phyloP scores from a whole-genome alignment of 768 basidiomycete genomes.

The Psilocybe cubensis region DNA sequence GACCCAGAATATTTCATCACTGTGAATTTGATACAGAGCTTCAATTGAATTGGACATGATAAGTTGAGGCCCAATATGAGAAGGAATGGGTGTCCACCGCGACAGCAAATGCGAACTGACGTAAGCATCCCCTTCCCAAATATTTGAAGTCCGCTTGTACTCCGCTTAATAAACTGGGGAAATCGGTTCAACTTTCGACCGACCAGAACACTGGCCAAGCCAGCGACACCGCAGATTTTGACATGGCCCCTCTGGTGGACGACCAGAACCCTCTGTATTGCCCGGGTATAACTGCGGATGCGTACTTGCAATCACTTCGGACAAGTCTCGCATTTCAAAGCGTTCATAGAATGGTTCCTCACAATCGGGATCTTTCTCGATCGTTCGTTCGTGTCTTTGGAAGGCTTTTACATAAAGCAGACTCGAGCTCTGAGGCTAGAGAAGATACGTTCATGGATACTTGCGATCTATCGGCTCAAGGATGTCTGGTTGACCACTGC shows the following conservation, averaged over 20 bases:
- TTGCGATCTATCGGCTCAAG: constrained; percentile 13
- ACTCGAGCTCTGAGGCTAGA: constrained; percentile 17
- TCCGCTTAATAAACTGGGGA: no score
- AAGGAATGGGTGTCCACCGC: no score
- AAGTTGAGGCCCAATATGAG: no score
- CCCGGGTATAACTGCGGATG: constrained; percentile 48
- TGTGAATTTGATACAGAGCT: no score
- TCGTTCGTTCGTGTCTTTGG: constrained; percentile 40
- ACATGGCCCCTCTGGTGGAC: constrained; percentile 43
- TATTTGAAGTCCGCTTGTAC: no score
- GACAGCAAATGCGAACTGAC: no score
- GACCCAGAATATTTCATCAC: no score
- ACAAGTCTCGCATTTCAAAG: constrained; percentile 21
- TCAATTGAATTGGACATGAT: no score
- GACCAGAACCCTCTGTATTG: constrained; percentile 64
- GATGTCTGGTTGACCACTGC: constrained; percentile 11
- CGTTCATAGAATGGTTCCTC: constrained; percentile 15
- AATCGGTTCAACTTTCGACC: no score
- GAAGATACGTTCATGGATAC: constrained; percentile 10
- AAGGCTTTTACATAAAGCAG: constrained; percentile 22
- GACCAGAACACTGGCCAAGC: no score
- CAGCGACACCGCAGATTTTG: no score
- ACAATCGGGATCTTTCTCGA: constrained; percentile 19
- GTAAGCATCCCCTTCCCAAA: no score
- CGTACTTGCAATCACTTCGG: constrained; percentile 51